Conservation (phyloP, 768 basidiomycete genomes). For the Boletus rubropictus region DNA sequence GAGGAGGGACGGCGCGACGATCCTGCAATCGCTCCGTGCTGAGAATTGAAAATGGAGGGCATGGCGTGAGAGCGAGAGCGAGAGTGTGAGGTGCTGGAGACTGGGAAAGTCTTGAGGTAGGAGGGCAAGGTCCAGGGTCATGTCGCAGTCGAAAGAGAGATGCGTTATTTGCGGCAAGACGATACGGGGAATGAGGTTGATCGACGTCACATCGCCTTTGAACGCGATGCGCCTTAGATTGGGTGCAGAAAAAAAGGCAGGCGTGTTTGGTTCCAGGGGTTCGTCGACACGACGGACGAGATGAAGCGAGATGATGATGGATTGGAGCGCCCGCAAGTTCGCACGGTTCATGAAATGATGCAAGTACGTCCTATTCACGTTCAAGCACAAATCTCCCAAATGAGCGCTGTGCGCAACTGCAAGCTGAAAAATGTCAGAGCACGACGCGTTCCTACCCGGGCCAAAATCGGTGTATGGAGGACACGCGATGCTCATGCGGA, state of each 20-base stretch:
- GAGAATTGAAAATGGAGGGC: slow-evolving; percentile 9
- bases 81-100: slow-evolving; percentile 14
- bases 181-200: slow-evolving; percentile 14
- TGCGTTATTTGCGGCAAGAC: slow-evolving; percentile 18
- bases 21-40: not conserved
- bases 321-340: slow-evolving; percentile 8
- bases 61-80: slow-evolving; percentile 9
- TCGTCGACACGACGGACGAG: slow-evolving; percentile 5
- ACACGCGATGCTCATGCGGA: slow-evolving; percentile 21
- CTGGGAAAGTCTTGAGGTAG: slow-evolving; percentile 17
- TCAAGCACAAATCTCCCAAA: slow-evolving; percentile 15
- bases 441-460: not conserved
- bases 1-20: slow-evolving; percentile 6
- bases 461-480: slow-evolving; percentile 18
- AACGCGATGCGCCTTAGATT: slow-evolving; percentile 13
- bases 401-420: slow-evolving; percentile 18
- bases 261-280: not conserved
- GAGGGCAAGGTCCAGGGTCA: slow-evolving; percentile 15
- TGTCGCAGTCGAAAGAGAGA: slow-evolving; percentile 19
- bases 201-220: slow-evolving; percentile 9
- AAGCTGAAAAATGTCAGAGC: slow-evolving; percentile 21
- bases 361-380: slow-evolving; percentile 18
- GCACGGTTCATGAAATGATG: slow-evolving; percentile 13
- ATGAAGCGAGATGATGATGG: slow-evolving; percentile 16
- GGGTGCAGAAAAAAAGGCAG: slow-evolving; percentile 11